Base-by-base conservation (phyloP, 2,329 filamentous ascomycete genomes). In the Cordyceps fumosorosea region DNA sequence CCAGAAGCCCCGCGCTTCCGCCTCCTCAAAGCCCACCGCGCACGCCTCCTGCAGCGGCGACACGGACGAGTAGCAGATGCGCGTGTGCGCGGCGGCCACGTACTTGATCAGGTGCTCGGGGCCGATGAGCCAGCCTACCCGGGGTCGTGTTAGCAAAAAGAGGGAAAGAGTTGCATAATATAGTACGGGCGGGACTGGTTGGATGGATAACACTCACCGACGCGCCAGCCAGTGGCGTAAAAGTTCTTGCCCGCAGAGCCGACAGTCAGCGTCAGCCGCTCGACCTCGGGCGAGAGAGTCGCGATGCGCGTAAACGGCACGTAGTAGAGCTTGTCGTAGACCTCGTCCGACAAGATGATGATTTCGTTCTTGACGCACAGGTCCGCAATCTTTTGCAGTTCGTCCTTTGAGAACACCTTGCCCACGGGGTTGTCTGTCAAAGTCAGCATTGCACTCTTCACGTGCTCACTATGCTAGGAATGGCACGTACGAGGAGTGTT, bases 161-260 rank as follows among this genome's bases (percentile, higher is more conserved):
- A 2, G 18, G 26, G 42, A 16, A 40, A 50, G 44, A 5, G 2
- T 22, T 20, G 45, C 37, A 20, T 11, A 45, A 26, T 5, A 1
- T 18, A 6, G 29, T 8, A 42, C 37, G 40, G 40, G 16, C 1
- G 6, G 16, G 16, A 8, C 1, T n/a, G 16, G 18, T 4, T 44
- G 40, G 1, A 7, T 7, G 71, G 34, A 11, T 12, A 14, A 37
- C 34, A 37, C 78, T 20, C 68, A 79, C 80, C 85, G 5, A 98
- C 93, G 63, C 95, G 88, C 95, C 95, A 99, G 54, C 95, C 95
- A 0, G 95, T 99, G 62, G 91, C 91, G 72, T 98, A 98, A 76
- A 99, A 99, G 80, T 95, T 96, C 83, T 99, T 99, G 69, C 95
- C 95, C 1, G 92, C 95, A 0, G 92, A 96, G 22, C 95, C 95